These are phyloP conservation scores for Gloeopeniophorella convolvens DNA, from an alignment of 768 basidiomycete genomes.

Conservation along the genomic window DNA sequence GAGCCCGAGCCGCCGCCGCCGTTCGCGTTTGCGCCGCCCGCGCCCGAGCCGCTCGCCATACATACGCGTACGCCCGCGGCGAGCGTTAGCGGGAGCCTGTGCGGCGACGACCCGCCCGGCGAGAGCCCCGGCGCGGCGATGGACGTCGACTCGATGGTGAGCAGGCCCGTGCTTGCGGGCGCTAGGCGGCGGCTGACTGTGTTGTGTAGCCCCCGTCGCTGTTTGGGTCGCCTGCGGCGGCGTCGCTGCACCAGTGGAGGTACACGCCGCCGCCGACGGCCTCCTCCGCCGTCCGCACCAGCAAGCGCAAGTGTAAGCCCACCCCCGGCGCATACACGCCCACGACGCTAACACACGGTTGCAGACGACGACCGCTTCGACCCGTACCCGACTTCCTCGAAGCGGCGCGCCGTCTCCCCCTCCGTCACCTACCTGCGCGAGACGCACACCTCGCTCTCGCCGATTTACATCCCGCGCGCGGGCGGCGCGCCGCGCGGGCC, in stretches of 20 bases:
- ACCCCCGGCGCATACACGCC: neutral
- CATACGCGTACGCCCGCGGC: slow-evolving; percentile 50
- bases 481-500: slow-evolving; percentile 32
- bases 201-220: slow-evolving; percentile 52
- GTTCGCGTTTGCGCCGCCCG: slow-evolving; percentile 45
- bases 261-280: slow-evolving; percentile 73
- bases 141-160: slow-evolving; percentile 68
- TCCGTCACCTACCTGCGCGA: slow-evolving; percentile 66
- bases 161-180: no score
- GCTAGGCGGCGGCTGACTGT: no score
- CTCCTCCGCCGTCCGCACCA: slow-evolving; percentile 64
- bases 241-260: slow-evolving; percentile 58
- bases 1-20: slow-evolving; percentile 27
- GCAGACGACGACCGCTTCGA: slow-evolving; percentile 81
- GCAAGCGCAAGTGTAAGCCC: slow-evolving; percentile 72
- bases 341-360: slow-evolving; percentile 1
- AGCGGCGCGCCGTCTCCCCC: slow-evolving; percentile 79
- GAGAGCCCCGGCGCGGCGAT: slow-evolving; percentile 54
- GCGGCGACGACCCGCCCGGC: slow-evolving; percentile 66
- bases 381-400: slow-evolving; percentile 70
- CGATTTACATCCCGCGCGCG: slow-evolving; percentile 45
- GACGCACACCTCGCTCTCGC: slow-evolving; percentile 43
- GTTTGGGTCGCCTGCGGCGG: slow-evolving; percentile 46
- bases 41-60: slow-evolving; percentile 55
- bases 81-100: slow-evolving; percentile 65